These are phyloP conservation scores for Microsporum canis DNA, from an alignment of 2,329 filamentous ascomycete genomes.

Conservation along the genomic window DNA sequence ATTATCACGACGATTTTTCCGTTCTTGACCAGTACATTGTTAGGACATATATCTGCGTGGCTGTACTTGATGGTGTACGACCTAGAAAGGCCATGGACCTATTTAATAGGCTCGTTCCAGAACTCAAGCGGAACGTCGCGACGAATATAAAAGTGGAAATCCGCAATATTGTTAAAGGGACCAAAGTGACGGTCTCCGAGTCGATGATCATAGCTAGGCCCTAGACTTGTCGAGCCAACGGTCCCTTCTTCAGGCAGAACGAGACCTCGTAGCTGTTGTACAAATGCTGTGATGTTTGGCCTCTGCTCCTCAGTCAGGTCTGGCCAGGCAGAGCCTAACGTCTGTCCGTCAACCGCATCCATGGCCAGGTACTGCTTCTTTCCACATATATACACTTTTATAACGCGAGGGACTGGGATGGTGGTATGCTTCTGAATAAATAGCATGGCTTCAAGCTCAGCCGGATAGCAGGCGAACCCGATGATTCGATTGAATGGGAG, in stretches of 20 bases:
- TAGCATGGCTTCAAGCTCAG: constrained; percentile 7
- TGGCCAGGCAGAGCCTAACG: constrained; percentile 2
- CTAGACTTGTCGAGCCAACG: constrained; percentile 8
- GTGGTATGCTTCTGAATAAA: constrained; percentile 7
- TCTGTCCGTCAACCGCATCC: background rate
- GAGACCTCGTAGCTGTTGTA: constrained; percentile 6
- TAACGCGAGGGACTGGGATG: constrained; percentile 5
- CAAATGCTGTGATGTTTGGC: constrained; percentile 3
- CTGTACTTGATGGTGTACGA: background rate
- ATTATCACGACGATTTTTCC: constrained; percentile 36
- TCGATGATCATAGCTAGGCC: constrained; percentile 21
- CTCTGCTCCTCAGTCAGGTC: constrained; percentile 6
- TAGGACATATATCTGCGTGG: constrained; percentile 12
- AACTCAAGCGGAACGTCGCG: background rate
- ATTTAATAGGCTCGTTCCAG: background rate
- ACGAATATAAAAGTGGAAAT: constrained; percentile 7
- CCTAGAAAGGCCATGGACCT: constrained; percentile 5
- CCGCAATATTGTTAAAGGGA: constrained; percentile 5
- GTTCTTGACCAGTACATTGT: constrained; percentile 19
- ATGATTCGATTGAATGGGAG: background rate
- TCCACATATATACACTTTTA: constrained; percentile 4
- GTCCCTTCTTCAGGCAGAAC: constrained; percentile 6
- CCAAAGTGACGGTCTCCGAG: constrained; percentile 11
- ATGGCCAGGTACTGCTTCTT: constrained; percentile 3
- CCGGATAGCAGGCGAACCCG: background rate